A percentile compares a stretch with the other conserved stretches of the same genome.
phyloP scores from a whole-genome alignment of 2,329 filamentous ascomycete genomes.

The Cytospora leucostoma region DNA sequence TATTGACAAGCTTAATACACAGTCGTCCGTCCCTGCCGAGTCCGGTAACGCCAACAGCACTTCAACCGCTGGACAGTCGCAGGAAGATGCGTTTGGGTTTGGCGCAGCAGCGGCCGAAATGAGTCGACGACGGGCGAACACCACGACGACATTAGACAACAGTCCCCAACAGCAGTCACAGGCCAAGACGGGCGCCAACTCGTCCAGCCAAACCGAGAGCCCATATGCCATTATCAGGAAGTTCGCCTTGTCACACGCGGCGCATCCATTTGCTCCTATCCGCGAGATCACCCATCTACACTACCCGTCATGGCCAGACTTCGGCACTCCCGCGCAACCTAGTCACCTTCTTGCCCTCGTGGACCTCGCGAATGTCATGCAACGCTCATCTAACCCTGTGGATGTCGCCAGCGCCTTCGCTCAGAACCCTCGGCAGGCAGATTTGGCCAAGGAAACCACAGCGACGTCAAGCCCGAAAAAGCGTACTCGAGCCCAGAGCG shows the following conservation, averaged over 20 bases:
- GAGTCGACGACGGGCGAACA: constrained; percentile 56
- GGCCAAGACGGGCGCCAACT: constrained; percentile 33
- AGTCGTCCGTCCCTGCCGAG: constrained; percentile 33
- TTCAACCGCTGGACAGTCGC: constrained; percentile 27
- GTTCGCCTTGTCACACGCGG: constrained; percentile 76
- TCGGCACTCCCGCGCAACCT: constrained; percentile 88
- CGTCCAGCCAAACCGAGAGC: constrained; percentile 49
- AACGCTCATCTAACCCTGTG: constrained; percentile 54
- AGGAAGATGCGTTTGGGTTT: constrained; percentile 29
- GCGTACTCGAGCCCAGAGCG: constrained; percentile 22
- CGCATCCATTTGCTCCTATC: constrained; percentile 79
- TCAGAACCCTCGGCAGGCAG: constrained; percentile 3
- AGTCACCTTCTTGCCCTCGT: constrained; percentile 83
- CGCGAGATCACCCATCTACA: constrained; percentile 94
- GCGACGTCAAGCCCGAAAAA: constrained; percentile 29
- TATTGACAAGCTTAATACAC: constrained; percentile 55
- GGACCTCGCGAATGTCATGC: constrained; percentile 81
- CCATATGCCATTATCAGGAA: constrained; percentile 84
- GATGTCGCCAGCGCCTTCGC: constrained; percentile 40
- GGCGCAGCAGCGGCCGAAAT: constrained; percentile 37
- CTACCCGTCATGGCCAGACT: constrained; percentile 96
- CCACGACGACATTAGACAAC: constrained; percentile 48
- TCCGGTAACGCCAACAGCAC: constrained; percentile 34
- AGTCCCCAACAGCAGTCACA: constrained; percentile 36
- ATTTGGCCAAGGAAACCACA: background rate